Evolutionary conservation across 1,284 basidiomycete species (phyloP).

Genomic region (Anthracocystis panici-leucophaei): DNA sequence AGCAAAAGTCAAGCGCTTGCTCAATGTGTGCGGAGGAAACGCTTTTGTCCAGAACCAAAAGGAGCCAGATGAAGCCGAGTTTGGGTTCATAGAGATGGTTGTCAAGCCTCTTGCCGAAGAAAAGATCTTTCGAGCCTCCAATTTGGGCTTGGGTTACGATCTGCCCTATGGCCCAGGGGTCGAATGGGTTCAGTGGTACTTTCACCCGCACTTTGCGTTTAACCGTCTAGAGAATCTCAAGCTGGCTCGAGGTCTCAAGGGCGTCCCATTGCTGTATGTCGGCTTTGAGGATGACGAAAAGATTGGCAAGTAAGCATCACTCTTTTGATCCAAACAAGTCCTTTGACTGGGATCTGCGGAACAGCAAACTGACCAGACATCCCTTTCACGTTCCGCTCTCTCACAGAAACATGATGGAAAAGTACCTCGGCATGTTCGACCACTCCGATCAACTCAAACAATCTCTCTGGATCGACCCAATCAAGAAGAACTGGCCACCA

Average conservation of each 20-base stretch:
- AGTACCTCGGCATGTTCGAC: slow-evolving; percentile 53
- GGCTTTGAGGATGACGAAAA: slow-evolving; percentile 60
- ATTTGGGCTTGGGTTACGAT: slow-evolving; percentile 58
- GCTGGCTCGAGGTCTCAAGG: slow-evolving; percentile 36
- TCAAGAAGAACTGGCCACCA: slow-evolving; percentile 45
- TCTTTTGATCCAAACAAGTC: too few species aligned
- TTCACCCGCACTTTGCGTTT: slow-evolving; percentile 58
- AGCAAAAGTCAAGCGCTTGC: slow-evolving; percentile 45
- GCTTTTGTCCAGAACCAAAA: slow-evolving; percentile 53
- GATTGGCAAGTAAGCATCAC: slow-evolving; percentile 48
- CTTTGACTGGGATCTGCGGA: neutral
- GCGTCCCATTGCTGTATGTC: slow-evolving; percentile 45
- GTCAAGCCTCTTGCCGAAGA: slow-evolving; percentile 55
- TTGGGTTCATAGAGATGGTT: slow-evolving; percentile 54
- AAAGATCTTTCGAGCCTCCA: slow-evolving; percentile 50
- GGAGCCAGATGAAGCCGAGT: slow-evolving; percentile 47
- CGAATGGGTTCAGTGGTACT: slow-evolving; percentile 61
- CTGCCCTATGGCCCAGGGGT: slow-evolving; percentile 55
- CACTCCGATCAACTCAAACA: slow-evolving; percentile 48
- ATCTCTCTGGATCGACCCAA: slow-evolving; percentile 58
- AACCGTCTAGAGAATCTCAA: slow-evolving; percentile 41
- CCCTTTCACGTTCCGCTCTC: neutral
- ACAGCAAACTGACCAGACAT: neutral
- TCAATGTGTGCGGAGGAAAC: slow-evolving; percentile 60
- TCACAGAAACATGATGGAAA: slow-evolving; percentile 56